Conservation (phyloP, 1,284 basidiomycete genomes). For the Trichosporon faecale region DNA sequence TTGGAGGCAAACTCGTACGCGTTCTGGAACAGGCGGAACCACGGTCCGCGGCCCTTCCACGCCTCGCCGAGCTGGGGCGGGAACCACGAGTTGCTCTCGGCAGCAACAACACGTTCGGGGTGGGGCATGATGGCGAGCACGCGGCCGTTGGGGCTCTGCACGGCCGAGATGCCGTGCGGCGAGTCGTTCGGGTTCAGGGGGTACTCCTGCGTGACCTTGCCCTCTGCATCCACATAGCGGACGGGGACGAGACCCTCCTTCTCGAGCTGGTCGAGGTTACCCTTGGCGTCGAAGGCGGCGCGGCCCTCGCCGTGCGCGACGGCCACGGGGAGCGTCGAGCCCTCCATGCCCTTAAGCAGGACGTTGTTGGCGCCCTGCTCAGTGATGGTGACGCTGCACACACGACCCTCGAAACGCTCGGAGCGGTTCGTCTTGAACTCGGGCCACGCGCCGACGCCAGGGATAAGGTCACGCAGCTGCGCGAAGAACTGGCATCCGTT, state of each 20-base stretch:
- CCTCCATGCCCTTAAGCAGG: constrained; percentile 84
- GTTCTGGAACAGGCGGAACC: constrained; percentile 94
- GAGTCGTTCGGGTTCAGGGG: constrained; percentile 97
- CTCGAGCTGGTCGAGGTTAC: constrained; percentile 54
- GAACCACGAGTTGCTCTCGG: constrained; percentile 86
- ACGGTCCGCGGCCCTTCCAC: constrained; percentile 74
- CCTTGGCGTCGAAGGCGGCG: constrained; percentile 62
- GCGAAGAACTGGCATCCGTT: constrained; percentile 98
- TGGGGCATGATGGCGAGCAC: constrained; percentile 96
- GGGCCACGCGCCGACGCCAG: constrained; percentile 83
- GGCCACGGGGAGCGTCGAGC: constrained; percentile 82
- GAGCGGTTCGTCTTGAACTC: constrained; percentile 84
- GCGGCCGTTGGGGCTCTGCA: constrained; percentile 79
- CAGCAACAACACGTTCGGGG: constrained; percentile 72
- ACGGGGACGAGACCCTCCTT: constrained; percentile 62
- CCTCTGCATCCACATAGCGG: constrained; percentile 71
- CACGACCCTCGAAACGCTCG: constrained; percentile 87
- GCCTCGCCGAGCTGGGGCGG: constrained; percentile 61
- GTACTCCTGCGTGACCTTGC: constrained; percentile 68
- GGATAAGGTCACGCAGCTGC: constrained; percentile 80
- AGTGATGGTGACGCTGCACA: constrained; percentile 74
- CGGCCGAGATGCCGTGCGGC: constrained; percentile 78
- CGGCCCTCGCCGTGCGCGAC: constrained; percentile 96
- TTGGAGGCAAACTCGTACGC: constrained; percentile 57
- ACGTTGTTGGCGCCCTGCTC: constrained; percentile 59